Evolutionary conservation across 1,284 basidiomycete species (phyloP).

Genomic region (Marasmius fiardii): DNA sequence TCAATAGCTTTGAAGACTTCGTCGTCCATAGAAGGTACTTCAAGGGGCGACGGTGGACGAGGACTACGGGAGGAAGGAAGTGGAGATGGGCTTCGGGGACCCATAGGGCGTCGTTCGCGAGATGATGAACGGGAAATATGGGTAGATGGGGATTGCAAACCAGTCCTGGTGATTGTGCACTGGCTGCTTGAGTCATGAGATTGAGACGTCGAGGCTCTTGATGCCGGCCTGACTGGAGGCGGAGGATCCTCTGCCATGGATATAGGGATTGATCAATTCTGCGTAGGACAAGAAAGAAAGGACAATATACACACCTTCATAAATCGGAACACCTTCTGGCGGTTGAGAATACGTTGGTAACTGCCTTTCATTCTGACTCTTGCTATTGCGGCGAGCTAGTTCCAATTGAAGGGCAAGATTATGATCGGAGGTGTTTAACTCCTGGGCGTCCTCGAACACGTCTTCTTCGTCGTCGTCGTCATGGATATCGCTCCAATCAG

Average conservation of each 20-base stretch:
- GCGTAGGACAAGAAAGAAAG: neutral
- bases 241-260: constrained; percentile 54
- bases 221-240: constrained; percentile 46
- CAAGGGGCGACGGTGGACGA: constrained; percentile 20
- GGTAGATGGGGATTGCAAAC: constrained; percentile 31
- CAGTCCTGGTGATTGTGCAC: constrained; percentile 25
- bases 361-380: constrained; percentile 60
- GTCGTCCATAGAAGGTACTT: constrained; percentile 39
- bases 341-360: constrained; percentile 38
- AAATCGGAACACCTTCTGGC: constrained; percentile 62
- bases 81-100: constrained; percentile 71
- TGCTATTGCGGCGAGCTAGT: constrained; percentile 77
- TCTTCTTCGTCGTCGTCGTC: constrained; percentile 48
- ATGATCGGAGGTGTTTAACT: constrained; percentile 63
- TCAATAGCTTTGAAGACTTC: constrained; percentile 39
- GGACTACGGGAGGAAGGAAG: constrained; percentile 44
- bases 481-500: constrained; percentile 40
- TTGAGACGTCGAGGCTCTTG: constrained; percentile 38
- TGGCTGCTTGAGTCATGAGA: constrained; percentile 37
- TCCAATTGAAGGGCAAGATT: constrained; percentile 73
- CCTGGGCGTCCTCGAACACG: constrained; percentile 27
- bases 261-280: neutral
- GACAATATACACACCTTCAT: constrained; percentile 53
- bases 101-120: constrained; percentile 53
- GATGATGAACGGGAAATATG: constrained; percentile 37